phyloP scores from a whole-genome alignment of 441 rosid genomes.

The Aquilaria agallochum region DNA sequence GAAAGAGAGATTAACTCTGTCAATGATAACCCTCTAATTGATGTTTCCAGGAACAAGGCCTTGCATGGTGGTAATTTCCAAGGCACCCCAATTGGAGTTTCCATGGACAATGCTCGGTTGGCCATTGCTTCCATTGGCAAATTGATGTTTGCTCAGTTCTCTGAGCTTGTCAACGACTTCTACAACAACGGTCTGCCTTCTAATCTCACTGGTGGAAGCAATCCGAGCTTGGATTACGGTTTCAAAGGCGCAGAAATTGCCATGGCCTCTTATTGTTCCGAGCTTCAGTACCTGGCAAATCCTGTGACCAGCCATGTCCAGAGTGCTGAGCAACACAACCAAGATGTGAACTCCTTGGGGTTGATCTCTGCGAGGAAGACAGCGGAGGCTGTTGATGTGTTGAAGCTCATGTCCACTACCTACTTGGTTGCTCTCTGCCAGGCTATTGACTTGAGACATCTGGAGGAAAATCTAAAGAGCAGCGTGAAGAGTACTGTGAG shows the following conservation, averaged over 20 bases:
- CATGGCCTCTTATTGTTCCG: slow-evolving; percentile 63
- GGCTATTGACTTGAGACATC: slow-evolving; percentile 54
- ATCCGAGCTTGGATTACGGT: slow-evolving; percentile 69
- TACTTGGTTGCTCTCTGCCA: slow-evolving; percentile 64
- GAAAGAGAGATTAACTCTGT: slow-evolving; percentile 73
- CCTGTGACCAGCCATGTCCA: slow-evolving; percentile 63
- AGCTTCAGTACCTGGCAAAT: slow-evolving; percentile 51
- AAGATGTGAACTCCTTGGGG: slow-evolving; percentile 67
- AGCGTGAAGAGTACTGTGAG: slow-evolving; percentile 45
- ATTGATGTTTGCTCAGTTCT: slow-evolving; percentile 65
- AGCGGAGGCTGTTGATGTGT: slow-evolving; percentile 45
- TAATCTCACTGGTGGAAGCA: slow-evolving; percentile 52
- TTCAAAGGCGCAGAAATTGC: slow-evolving; percentile 76
- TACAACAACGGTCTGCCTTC: slow-evolving; percentile 76
- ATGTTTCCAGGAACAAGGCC: slow-evolving; percentile 63
- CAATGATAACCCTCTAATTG: slow-evolving; percentile 68
- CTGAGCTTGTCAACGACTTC: slow-evolving; percentile 68
- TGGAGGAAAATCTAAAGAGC: slow-evolving; percentile 50
- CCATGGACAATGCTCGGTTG: slow-evolving; percentile 61
- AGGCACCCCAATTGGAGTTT: slow-evolving; percentile 73
- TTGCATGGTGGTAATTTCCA: slow-evolving; percentile 76
- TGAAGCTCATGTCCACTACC: slow-evolving; percentile 63
- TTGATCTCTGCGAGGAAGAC: slow-evolving; percentile 60
- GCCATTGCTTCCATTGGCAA: slow-evolving; percentile 62
- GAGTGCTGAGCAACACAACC: slow-evolving; percentile 67